Evolutionary conservation across 1,284 basidiomycete species (phyloP), one percentile per base, ranked within the genome.

Genomic region (Rhodotorula sp.): DNA sequence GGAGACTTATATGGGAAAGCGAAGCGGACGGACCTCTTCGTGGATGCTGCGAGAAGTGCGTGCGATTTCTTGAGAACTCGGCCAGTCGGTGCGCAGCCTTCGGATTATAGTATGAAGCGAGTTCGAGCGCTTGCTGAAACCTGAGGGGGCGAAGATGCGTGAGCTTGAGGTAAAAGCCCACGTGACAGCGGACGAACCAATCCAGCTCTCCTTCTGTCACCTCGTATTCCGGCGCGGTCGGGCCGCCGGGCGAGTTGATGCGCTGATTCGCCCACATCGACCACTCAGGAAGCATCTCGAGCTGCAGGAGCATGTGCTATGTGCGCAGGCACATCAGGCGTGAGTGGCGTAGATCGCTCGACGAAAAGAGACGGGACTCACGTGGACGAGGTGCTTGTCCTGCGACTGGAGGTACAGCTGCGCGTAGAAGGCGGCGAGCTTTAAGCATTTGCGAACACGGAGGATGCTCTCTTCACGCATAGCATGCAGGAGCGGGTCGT

Each of bases 351-450:
- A 36, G 20, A 54, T 30, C n/a, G 52, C 54, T 59, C 62, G 30
- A 57, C 59, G 29, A 61, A 60, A 53, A 48, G 39, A 20, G 58
- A 27, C 39, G 29, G 5, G 22, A 58, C 67, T 49, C 53, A 69
- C 67, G 44, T 74, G 65, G 19, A 74, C 73, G 48, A 74, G 59
- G 24, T 74, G 73, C 54, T 74, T 74, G 66, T 74, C 73, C 27
- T 66, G 62, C 5, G 55, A 60, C 29, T 66, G 63, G 34, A 72
- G 61, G 63, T 70, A 74, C 19, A 74, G 67, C 39, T 72, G 72
- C 8, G 72, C 63, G 64, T 74, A 74, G 67, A 74, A 74, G n/a
- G 70, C 59, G 7, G 66, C 48, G 13, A 74, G 59, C 55, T 72
- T 72, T 29, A 74, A 39, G 47, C 70, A 74, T 55, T 74, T 74